Base-by-base conservation (phyloP, 176 grass and related monocot species). In the Oryza glaberrima region DNA sequence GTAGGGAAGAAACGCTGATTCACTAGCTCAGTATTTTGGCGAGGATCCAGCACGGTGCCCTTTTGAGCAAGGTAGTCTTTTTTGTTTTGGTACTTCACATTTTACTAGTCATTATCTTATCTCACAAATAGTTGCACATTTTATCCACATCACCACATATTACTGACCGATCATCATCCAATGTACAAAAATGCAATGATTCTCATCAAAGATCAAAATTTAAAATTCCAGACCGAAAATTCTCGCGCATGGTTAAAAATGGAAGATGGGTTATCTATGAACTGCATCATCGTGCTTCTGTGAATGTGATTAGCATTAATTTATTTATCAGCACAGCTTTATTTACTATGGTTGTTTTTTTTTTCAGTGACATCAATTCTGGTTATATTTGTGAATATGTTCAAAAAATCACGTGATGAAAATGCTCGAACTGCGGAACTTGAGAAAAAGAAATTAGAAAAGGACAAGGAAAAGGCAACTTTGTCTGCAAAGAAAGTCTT, bases 1-100 rank as follows among this genome's bases (percentile, higher is more conserved):
- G 58, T 76, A 98, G 96, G 96, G 96, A 89, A 94, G 96, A 85
- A 98, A 90, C 81, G 96, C 96, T 76, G 96, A 98, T 92, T 95
- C 91, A 30, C 88, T 98, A 73, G 93, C 96, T 54, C 96, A 98
- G 74, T 98, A 98, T 98, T 98, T 98, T 88, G 96, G 96, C 66
- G 96, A 98, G 89, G 96, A 98, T 83, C 96, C 96, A 87, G 89
- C 96, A 25, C 96, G 96, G 44, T 98, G 93, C 81, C 93, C 93
- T 72, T 98, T 98, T 34, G 93, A 98, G 80, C 96, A 98, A 94
- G 96, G 93, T 98, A 60, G 26, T 86, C 67, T 82, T 46, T 46
- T 12, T 19, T 45, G 82, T 81, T 45, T 20, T 80, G 46, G 22
- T 71, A 77, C 61, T 78, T 49, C 19, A 82, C 63, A 17, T 65